Evolutionary conservation across 306 rosid genomes (phyloP).

Genomic region (Fragaria nilgerrensis): DNA sequence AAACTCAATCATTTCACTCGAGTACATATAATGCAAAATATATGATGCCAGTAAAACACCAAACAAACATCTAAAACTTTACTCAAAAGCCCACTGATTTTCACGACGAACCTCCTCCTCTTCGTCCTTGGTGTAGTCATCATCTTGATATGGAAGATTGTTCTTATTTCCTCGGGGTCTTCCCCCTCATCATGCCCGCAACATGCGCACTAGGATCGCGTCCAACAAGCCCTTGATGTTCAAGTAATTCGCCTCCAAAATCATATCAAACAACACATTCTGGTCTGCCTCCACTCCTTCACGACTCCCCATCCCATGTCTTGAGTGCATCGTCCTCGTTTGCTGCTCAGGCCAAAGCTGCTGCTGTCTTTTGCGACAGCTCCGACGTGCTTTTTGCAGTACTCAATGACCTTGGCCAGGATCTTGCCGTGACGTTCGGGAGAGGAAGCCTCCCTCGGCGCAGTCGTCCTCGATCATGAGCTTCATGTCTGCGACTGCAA

Average conservation of each 20-base stretch:
- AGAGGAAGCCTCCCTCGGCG: conserved; percentile 53
- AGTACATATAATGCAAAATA: background rate
- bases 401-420: conserved; percentile 72
- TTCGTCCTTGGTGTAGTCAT: conserved; percentile 68
- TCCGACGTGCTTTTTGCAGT: conserved; percentile 60
- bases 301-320: conserved; percentile 66
- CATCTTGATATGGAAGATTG: conserved; percentile 23
- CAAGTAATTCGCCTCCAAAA: conserved; percentile 67
- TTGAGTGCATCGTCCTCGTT: conserved; percentile 18
- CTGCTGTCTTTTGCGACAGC: conserved; percentile 34
- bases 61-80: conserved; percentile 5
- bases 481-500: conserved; percentile 65
- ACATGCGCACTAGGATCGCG: conserved; percentile 60
- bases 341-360: conserved; percentile 20
- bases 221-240: conserved; percentile 69
- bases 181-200: conserved; percentile 76
- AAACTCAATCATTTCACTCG: no score
- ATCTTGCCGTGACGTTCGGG: conserved; percentile 71
- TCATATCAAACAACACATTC: conserved; percentile 51
- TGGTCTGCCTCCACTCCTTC: conserved; percentile 50
- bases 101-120: conserved; percentile 76
- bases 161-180: conserved; percentile 73
- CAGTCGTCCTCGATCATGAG: conserved; percentile 70
- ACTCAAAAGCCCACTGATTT: conserved; percentile 83
- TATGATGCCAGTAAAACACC: background rate